A percentile compares a stretch with the other conserved stretches of the same genome.
These are phyloP conservation scores for Haplosporangium sp. DNA, from an alignment of 371 early-diverging fungal species.

Conservation along the genomic window DNA sequence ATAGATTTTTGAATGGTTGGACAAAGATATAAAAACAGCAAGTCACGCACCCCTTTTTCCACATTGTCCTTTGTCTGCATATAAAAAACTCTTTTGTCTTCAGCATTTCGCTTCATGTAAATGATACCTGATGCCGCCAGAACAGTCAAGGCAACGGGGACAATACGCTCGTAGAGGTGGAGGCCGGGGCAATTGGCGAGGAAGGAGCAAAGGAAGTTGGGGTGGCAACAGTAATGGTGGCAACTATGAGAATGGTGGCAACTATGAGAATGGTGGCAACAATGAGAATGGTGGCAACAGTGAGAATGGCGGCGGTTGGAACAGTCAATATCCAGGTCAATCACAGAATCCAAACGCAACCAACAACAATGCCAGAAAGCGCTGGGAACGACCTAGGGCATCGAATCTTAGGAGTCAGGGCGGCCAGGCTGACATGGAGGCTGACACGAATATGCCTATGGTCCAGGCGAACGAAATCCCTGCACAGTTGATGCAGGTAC, in stretches of 20 bases:
- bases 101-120: constrained; percentile 8
- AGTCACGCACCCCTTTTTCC: not conserved
- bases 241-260: constrained; percentile 16
- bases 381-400: constrained; percentile 36
- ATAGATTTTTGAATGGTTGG: constrained; percentile 26
- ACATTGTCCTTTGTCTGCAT: no score
- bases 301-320: constrained; percentile 26
- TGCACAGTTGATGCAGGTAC: constrained; percentile 13
- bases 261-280: constrained; percentile 12
- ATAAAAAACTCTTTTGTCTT: no score
- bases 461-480: constrained; percentile 43
- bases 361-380: constrained; percentile 18
- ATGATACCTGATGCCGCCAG: constrained; percentile 41
- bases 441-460: constrained; percentile 30
- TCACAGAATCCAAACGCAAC: constrained; percentile 24
- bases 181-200: constrained; percentile 23
- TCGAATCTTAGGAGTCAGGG: constrained; percentile 14
- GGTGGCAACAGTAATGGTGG: constrained; percentile 1
- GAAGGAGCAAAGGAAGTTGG: constrained; percentile 25
- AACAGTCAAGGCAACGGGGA: constrained; percentile 43
- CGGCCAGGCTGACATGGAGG: not conserved
- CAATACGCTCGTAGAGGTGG: constrained; percentile 29
- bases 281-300: not conserved
- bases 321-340: constrained; percentile 44
- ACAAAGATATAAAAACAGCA: constrained; percentile 1